Evolutionary conservation across 2,329 filamentous ascomycete species (phyloP), one percentile per base, ranked within the genome.

Genomic region (Lecanicillium sp.): DNA sequence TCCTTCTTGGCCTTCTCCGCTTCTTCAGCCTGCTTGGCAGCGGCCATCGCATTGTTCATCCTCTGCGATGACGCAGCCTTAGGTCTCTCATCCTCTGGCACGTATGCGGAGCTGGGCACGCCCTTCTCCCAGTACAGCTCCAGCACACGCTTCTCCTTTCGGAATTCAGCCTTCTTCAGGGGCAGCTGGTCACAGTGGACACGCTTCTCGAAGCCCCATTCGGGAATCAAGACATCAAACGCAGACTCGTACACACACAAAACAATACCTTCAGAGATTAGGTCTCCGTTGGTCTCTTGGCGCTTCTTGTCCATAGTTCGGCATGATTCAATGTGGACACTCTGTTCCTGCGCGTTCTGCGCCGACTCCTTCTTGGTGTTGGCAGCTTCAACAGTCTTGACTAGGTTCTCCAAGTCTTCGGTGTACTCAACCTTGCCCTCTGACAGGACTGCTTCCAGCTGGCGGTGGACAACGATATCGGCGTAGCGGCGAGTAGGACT

Each of bases 41-140:
- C 85, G 27, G 82, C 83, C 37, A 80, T 76, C 37, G 85, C 83
- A 53, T 85, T 85, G 30, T 78, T 80, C 41, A 83, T 76, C 47
- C 86, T 78, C 51, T 85, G 77, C 44, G 83, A 83, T 9, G 76
- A 75, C 40, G 77, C 80, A 36, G 84, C 80, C 71, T 92, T 94
- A 38, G 89, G 89, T 41, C 89, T 83, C 68, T 98, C 92, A 57
- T 98, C 92, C 57, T 98, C 92, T 3, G 92, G 92, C 37, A 98
- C 83, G 52, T 94, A 98, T 3, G 89, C 85, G 31, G 90, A 95
- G 46, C 89, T 96, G 19, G 90, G 87, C 7, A 96, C 88, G 33
- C 92, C 92, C 76, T 96, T 98, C 79, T 98, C 92, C 92, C 92
- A 98, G 72, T 95, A 98, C 13, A 98, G 75, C 65, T 98, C 92